These are phyloP conservation scores for Verticillium isaacii DNA, from an alignment of 2,329 filamentous ascomycete species.

Conservation along the genomic window DNA sequence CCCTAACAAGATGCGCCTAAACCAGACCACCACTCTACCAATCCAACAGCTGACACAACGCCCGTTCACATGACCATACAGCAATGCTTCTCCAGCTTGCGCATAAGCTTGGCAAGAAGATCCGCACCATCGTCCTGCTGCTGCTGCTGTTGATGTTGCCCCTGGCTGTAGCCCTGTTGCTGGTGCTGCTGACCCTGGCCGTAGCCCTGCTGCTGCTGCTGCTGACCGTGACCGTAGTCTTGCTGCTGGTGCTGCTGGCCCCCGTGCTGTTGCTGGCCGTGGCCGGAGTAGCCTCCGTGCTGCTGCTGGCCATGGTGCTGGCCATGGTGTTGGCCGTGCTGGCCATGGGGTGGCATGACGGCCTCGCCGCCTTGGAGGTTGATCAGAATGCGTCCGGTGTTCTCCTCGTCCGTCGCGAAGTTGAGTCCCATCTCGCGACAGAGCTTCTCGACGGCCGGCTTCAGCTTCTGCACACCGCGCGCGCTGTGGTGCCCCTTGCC, in stretches of 20 bases:
- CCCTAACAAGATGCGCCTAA: not conserved
- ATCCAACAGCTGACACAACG: not conserved
- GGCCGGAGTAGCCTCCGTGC: conserved; percentile 23
- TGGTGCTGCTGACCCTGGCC: conserved; percentile 23
- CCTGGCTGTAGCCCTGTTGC: conserved; percentile 16
- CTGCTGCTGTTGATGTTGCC: conserved; percentile 30
- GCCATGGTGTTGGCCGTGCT: conserved; percentile 24
- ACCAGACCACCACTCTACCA: not conserved
- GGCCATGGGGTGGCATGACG: conserved; percentile 29
- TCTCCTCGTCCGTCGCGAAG: conserved; percentile 74
- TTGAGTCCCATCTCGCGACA: conserved; percentile 79
- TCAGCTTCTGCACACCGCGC: conserved; percentile 85
- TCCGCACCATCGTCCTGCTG: conserved; percentile 51
- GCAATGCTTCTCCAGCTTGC: conserved; percentile 63
- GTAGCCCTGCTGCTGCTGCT: conserved; percentile 20
- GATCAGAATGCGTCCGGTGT: conserved; percentile 84
- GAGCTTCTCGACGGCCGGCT: conserved; percentile 86
- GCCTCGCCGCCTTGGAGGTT: conserved; percentile 73
- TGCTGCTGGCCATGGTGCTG: conserved; percentile 19
- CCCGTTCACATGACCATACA: conserved; percentile 67
- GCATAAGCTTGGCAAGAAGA: conserved; percentile 56
- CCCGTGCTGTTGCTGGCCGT: conserved; percentile 28
- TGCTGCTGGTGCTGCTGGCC: conserved; percentile 33
- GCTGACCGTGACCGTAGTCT: conserved; percentile 30
- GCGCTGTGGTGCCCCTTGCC: conserved; percentile 88